Evolutionary conservation across 495 filamentous ascomycete species (phyloP).

Genomic region (Elasticomyces elasticus): DNA sequence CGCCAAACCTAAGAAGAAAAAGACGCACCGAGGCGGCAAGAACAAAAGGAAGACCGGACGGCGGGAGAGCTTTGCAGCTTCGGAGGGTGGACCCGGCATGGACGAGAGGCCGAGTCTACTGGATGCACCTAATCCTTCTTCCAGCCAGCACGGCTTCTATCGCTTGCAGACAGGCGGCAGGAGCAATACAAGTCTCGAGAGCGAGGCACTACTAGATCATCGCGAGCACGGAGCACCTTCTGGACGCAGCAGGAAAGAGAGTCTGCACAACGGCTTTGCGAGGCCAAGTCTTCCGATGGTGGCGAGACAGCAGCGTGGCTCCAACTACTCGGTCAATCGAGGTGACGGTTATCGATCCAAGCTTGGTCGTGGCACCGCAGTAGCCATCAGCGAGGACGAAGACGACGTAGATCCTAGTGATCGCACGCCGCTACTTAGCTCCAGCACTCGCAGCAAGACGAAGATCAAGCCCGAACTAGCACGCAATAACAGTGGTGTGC

Average conservation of each 20-base stretch:
- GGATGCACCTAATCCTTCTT: constrained; percentile 25
- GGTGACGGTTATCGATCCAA: neutral
- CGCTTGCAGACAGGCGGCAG: constrained; percentile 21
- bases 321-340: constrained; percentile 3
- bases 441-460: constrained; percentile 17
- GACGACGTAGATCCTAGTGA: constrained; percentile 26
- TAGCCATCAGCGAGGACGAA: constrained; percentile 23
- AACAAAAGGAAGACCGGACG: constrained; percentile 49
- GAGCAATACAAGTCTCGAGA: constrained; percentile 33
- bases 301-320: constrained; percentile 6
- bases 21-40: constrained; percentile 44
- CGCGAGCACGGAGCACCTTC: constrained; percentile 13
- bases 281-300: constrained; percentile 14
- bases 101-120: constrained; percentile 26
- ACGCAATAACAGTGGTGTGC: constrained; percentile 8
- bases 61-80: constrained; percentile 51
- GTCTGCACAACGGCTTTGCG: constrained; percentile 11
- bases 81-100: constrained; percentile 33
- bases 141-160: constrained; percentile 26
- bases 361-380: neutral
- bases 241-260: constrained; percentile 5
- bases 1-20: constrained; percentile 26
- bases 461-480: constrained; percentile 8
- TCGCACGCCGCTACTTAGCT: constrained; percentile 27
- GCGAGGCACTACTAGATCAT: constrained; percentile 34